A percentile compares a stretch with the other conserved stretches of the same genome.
These are phyloP conservation scores for Erysimum cheiri DNA, from an alignment of 441 rosid genomes.

Conservation along the genomic window DNA sequence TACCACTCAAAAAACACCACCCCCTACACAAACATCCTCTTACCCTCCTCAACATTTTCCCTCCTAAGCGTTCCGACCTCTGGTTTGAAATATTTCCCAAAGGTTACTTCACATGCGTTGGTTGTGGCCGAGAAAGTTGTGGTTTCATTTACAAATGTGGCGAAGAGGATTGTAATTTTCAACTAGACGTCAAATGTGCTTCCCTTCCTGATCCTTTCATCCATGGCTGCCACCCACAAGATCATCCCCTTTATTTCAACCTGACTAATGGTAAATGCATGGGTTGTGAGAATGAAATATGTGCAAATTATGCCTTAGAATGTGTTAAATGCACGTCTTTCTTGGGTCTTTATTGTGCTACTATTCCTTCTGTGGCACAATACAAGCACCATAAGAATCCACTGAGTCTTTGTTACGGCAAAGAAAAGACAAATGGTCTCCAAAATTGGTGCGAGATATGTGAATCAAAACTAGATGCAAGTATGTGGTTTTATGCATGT, in stretches of 20 bases:
- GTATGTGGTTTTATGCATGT: not conserved
- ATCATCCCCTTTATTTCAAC: conserved; percentile 3
- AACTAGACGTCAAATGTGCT: not conserved
- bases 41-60: not conserved
- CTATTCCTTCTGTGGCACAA: not conserved
- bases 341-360: not conserved
- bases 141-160: not conserved
- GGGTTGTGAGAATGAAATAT: not conserved
- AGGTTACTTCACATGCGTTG: not conserved
- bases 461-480: not conserved
- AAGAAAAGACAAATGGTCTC: not conserved
- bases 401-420: conserved; percentile 3
- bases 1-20: not conserved
- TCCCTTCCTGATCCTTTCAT: not conserved
- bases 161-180: not conserved
- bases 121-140: not conserved
- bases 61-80: not conserved
- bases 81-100: too few species aligned
- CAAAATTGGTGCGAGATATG: conserved; percentile 12
- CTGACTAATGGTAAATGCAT: not conserved
- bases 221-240: not conserved
- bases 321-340: not conserved
- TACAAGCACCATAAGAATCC: conserved; percentile 17
- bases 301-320: not conserved
- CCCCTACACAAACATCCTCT: not conserved